Percentiles rank a stretch among this genome's conserved stretches.
phyloP scores from a whole-genome alignment of 2,329 filamentous ascomycete species.

The Nannizzia gypsea region DNA sequence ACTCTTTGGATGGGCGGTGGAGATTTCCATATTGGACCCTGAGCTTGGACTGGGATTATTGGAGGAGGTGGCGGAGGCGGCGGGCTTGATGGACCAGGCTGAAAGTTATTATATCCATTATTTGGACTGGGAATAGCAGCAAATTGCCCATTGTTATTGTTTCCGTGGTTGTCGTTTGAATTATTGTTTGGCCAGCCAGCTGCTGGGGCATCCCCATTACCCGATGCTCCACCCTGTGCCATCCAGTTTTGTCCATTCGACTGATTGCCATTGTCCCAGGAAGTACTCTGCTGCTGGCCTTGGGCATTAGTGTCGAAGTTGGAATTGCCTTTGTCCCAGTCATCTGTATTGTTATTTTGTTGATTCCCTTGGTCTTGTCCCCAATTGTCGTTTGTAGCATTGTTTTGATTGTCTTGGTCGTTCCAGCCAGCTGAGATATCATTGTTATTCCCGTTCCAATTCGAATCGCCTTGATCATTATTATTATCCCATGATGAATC shows the following conservation, averaged over 20 bases:
- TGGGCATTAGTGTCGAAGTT: background rate
- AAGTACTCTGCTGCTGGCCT: background rate
- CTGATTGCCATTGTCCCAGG: background rate
- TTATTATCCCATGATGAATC: background rate
- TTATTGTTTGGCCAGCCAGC: background rate
- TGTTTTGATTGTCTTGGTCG: background rate
- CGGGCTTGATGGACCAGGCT: background rate
- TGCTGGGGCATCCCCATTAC: background rate
- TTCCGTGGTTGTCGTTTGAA: background rate
- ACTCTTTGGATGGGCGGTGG: conserved; percentile 5
- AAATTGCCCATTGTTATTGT: background rate
- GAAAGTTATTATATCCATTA: conserved; percentile 4
- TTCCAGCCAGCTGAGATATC: background rate
- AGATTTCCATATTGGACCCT: conserved; percentile 3
- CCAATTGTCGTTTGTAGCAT: background rate
- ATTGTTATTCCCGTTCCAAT: background rate
- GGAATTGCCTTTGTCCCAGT: background rate
- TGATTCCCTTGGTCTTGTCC: background rate
- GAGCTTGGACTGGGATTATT: background rate
- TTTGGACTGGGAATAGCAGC: background rate
- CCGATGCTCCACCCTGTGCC: background rate
- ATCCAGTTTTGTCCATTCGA: background rate
- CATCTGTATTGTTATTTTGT: background rate
- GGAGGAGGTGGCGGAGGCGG: background rate
- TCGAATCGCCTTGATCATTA: background rate